Percentiles rank a stretch among this genome's conserved stretches.
Conservation (phyloP, 2,329 filamentous ascomycete species). For the Sarocladiaceae sp. region DNA sequence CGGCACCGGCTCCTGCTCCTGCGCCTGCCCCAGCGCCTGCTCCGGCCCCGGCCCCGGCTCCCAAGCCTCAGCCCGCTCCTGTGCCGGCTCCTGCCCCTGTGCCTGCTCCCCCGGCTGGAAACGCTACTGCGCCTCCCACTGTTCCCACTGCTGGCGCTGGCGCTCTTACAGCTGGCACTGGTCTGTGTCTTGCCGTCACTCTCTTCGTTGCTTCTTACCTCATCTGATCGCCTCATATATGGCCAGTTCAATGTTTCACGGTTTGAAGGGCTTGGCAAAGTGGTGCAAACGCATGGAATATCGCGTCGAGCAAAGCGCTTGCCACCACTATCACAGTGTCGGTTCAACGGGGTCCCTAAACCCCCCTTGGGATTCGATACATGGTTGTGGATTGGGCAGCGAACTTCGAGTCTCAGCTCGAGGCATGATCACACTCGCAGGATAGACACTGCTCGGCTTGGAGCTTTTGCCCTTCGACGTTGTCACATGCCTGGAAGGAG, state of each 20-base stretch:
- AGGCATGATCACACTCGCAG: background rate
- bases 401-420: too few species aligned
- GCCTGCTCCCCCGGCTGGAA: background rate
- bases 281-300: too few species aligned
- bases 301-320: too few species aligned
- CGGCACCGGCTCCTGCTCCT: background rate
- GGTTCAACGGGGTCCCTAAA: too few species aligned
- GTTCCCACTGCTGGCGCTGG: background rate
- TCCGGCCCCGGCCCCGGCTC: slow-evolving; percentile 7
- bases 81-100: background rate
- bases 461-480: slow-evolving; percentile 1
- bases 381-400: too few species aligned
- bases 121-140: background rate
- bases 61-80: background rate
- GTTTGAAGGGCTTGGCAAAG: too few species aligned
- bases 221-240: background rate
- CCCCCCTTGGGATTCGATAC: too few species aligned
- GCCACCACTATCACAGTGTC: background rate
- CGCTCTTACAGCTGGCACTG: background rate
- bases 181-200: background rate
- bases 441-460: background rate
- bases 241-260: too few species aligned
- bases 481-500: too few species aligned
- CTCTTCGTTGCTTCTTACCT: background rate
- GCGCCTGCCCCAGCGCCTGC: background rate